phyloP scores from a whole-genome alignment of 371 early-diverging fungal species.

The Basidiobolus meristosporus region DNA sequence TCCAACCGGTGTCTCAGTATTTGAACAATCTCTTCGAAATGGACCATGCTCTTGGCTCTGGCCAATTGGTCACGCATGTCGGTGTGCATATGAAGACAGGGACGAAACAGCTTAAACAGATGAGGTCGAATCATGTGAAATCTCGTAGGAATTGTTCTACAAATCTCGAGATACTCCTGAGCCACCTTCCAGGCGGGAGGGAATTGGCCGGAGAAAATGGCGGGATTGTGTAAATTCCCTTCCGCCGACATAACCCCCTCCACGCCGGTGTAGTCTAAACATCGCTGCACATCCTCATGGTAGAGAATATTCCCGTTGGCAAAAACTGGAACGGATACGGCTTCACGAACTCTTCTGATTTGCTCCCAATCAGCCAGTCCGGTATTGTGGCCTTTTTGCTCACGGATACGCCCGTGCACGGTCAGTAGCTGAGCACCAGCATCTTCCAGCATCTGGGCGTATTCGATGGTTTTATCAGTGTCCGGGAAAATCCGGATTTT shows the following conservation, averaged over 20 bases:
- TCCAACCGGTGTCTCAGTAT: slow-evolving; percentile 37
- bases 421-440: slow-evolving; percentile 86
- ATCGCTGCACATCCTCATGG: slow-evolving; percentile 68
- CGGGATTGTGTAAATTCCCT: slow-evolving; percentile 84
- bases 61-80: slow-evolving; percentile 61
- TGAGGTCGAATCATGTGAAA: slow-evolving; percentile 59
- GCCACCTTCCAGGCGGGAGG: slow-evolving; percentile 58
- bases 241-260: slow-evolving; percentile 97
- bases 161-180: slow-evolving; percentile 73
- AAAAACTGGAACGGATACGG: slow-evolving; percentile 77
- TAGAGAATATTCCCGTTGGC: slow-evolving; percentile 97
- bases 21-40: slow-evolving; percentile 24
- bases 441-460: slow-evolving; percentile 92
- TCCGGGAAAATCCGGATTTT: slow-evolving; percentile 93
- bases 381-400: slow-evolving; percentile 92
- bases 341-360: slow-evolving; percentile 62
- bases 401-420: slow-evolving; percentile 92
- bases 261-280: slow-evolving; percentile 76
- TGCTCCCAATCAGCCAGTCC: slow-evolving; percentile 97
- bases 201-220: slow-evolving; percentile 45
- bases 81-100: slow-evolving; percentile 51
- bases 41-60: slow-evolving; percentile 31
- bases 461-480: slow-evolving; percentile 79
- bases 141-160: slow-evolving; percentile 29
- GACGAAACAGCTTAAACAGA: slow-evolving; percentile 82